Evolutionary conservation across 495 filamentous ascomycete species (phyloP), one percentile per base, ranked within the genome.

Genomic region (Astrothelium subdiscretum): DNA sequence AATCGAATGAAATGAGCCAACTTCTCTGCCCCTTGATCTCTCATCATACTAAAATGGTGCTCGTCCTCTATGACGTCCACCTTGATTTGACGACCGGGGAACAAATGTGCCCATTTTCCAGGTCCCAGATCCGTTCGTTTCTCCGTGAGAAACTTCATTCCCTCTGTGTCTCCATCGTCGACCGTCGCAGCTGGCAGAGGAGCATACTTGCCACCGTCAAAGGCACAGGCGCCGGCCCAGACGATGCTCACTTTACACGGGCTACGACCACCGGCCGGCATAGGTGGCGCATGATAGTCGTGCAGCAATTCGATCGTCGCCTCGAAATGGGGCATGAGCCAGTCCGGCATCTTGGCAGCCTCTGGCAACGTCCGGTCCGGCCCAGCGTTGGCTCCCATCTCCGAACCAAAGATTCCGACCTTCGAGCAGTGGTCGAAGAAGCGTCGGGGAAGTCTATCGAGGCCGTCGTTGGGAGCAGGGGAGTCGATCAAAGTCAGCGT

Each of bases 391-490:
- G 44, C 60, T 61, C 38, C 31, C 31, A 65, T 42, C 40, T 62
- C 18, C 22, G 63, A 62, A 2, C 57, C 63, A 59, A 68, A 71
- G 20, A 66, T 65, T 12, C 73, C 59, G 10, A 73, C 59, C 57
- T 66, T 65, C n/a, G 59, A 57, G 26, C 60, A 11, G 60, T 69
- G 42, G 62, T 78, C 59, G 69, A 73, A 70, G 71, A 71, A 69
- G 26, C 67, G 62, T 12, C 60, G 62, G n/a, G 73, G 70, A 22
- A 72, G 69, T 32, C 62, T 63, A 51, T 72, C 66, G 27, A 73
- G 65, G 48, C 67, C 68, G 63, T 0, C 59, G 59, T 66, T 65
- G 38, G 68, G 66, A 32, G 59, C 59, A 24, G 71, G 68, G 1
- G 63, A 64, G 32, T 72, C 67, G 32, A 72, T 58, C 22, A 71